Evolutionary conservation across 2,329 filamentous ascomycete genomes (phyloP), one percentile per base, ranked within the genome.

Genomic region (Fusarium globosum): DNA sequence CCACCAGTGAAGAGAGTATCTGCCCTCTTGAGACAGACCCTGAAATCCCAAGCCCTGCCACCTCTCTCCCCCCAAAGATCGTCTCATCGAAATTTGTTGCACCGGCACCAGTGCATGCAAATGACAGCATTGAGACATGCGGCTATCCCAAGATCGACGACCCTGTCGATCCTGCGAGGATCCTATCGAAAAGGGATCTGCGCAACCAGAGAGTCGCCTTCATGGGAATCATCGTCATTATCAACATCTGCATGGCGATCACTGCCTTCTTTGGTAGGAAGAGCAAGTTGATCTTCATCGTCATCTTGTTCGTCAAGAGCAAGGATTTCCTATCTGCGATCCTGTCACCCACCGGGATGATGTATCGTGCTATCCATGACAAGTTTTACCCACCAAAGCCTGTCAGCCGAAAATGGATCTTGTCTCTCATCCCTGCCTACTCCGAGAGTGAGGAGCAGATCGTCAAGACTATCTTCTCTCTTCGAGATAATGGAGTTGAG

Each of bases 371-470:
- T 15, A 42, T 73, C 4, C 62, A 66, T 7, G 57, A 60, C 6
- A 48, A 55, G 23, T 65, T 76, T 23, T 56, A 60, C 2, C 74
- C 65, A 11, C 65, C 51, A 0, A 39, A 58, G 23, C 46, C 59
- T 11, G 69, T 76, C 10, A 21, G 11, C 0, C 61, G 61, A 18
- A 53, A 53, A 1, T 76, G 74, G 74, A 76, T 76, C 3, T 35
- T 76, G 2, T 76, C 74, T 2, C 74, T 76, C 18, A 76, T 76
- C 1, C 74, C 74, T 9, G 74, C 74, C 1, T 76, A 76, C 20
- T 76, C 74, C 1, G 74, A 76, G n/a, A 76, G 74, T 5, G 74
- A 76, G 30, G 74, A 76, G 12, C 74, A 76, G 21, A 76, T 76
- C 14, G 74, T 76, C 61, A 76, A 76, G 52, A 76, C 74, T 4